Conservation (phyloP, 306 rosid species). For the Pyrus bretschneideri region DNA sequence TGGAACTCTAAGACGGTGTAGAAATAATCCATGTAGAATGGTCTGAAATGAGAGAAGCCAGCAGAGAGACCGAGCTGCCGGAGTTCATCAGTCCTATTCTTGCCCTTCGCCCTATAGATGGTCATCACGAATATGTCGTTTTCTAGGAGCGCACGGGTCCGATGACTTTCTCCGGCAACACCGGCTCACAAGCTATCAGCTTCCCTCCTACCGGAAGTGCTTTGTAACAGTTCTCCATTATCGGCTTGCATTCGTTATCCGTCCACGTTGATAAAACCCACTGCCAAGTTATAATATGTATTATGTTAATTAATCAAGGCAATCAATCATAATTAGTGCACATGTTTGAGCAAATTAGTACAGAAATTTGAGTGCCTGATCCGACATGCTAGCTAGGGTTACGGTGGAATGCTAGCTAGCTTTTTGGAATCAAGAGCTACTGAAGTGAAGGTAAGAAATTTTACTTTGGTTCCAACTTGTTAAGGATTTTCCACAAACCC, state of each 20-base stretch:
- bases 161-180: constrained; percentile 56
- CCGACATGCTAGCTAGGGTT: too few species aligned
- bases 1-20: constrained; percentile 60
- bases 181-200: constrained; percentile 82
- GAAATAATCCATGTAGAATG: constrained; percentile 60
- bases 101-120: constrained; percentile 67
- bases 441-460: too few species aligned
- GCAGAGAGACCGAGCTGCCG: constrained; percentile 43
- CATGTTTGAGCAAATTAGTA: too few species aligned
- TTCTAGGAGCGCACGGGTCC: constrained; percentile 67
- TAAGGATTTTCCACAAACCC: too few species aligned
- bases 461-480: too few species aligned
- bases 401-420: too few species aligned
- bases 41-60: constrained; percentile 53
- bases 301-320: too few species aligned
- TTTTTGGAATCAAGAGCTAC: too few species aligned
- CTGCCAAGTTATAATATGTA: constrained; percentile 22
- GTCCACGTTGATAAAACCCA: constrained; percentile 92
- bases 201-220: constrained; percentile 78
- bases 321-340: too few species aligned
- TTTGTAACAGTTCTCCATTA: constrained; percentile 66
- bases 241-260: constrained; percentile 59
- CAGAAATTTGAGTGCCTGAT: too few species aligned
- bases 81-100: constrained; percentile 66
- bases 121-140: constrained; percentile 88